Conservation (phyloP, 768 basidiomycete genomes). For the Botryobasidium botryosum region DNA sequence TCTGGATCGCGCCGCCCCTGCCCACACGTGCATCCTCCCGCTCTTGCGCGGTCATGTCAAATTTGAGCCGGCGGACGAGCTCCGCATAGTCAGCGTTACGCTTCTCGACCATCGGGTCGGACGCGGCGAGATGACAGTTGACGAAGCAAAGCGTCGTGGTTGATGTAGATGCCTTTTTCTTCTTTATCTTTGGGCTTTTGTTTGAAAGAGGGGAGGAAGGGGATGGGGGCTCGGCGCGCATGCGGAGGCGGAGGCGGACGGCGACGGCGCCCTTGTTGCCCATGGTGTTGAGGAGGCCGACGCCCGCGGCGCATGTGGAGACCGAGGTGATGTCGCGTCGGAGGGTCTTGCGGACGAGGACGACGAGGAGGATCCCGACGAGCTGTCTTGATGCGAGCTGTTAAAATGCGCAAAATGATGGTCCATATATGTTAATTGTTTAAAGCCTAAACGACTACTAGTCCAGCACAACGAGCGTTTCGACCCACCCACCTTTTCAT, state of each 20-base stretch:
- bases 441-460: neutral
- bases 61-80: slow-evolving; percentile 38
- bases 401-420: neutral
- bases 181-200: too few relatives aligned
- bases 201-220: neutral
- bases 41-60: slow-evolving; percentile 19
- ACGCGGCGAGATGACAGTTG: slow-evolving; percentile 70
- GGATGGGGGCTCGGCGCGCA: too few relatives aligned
- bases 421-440: neutral
- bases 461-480: too few relatives aligned
- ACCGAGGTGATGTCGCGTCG: slow-evolving; percentile 32
- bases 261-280: slow-evolving; percentile 75
- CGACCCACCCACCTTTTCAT: slow-evolving; percentile 39
- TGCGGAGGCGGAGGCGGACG: slow-evolving; percentile 40
- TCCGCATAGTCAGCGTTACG: slow-evolving; percentile 64
- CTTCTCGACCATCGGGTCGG: slow-evolving; percentile 59
- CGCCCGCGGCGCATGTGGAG: slow-evolving; percentile 17
- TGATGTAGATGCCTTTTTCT: too few relatives aligned
- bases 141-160: slow-evolving; percentile 46
- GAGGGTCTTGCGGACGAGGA: slow-evolving; percentile 42
- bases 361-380: slow-evolving; percentile 64
- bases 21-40: too few relatives aligned
- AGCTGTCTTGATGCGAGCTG: slow-evolving; percentile 64
- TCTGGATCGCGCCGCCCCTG: too few relatives aligned
- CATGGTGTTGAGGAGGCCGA: slow-evolving; percentile 40